Conservation (phyloP, 352 stramenopile species). For the Aphanomyces cochlioides region DNA sequence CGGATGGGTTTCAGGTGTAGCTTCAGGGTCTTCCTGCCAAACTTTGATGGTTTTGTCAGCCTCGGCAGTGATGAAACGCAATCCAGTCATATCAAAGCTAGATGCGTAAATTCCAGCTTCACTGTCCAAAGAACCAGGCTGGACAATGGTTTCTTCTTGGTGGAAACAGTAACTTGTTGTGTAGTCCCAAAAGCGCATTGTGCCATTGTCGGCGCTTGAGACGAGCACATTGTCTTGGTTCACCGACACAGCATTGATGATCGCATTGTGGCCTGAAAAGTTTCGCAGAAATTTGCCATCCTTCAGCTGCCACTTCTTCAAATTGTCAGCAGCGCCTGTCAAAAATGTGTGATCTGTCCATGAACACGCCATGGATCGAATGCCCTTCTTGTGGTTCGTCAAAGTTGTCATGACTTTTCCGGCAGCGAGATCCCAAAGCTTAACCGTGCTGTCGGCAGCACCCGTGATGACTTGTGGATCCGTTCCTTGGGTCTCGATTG, state of each 20-base stretch:
- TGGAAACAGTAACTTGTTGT: slow-evolving; percentile 98
- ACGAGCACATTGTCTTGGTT: slow-evolving; percentile 98
- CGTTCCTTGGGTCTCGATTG: slow-evolving; percentile 92
- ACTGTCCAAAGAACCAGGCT: slow-evolving; percentile 95
- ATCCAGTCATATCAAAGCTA: slow-evolving; percentile 96
- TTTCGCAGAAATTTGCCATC: slow-evolving; percentile 96
- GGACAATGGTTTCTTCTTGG: slow-evolving; percentile 89
- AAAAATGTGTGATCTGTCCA: slow-evolving; percentile 97
- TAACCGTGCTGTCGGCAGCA: slow-evolving; percentile 93
- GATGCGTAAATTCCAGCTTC: slow-evolving; percentile 97
- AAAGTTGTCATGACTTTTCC: slow-evolving; percentile 98
- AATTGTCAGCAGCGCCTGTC: slow-evolving; percentile 94
- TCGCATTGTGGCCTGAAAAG: slow-evolving; percentile 95
- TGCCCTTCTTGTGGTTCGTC: slow-evolving; percentile 99
- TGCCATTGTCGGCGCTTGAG: slow-evolving; percentile 96
- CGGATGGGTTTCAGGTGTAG: slow-evolving; percentile 94
- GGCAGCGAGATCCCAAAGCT: slow-evolving; percentile 97
- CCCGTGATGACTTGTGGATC: slow-evolving; percentile 95
- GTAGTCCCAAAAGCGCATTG: slow-evolving; percentile 99
- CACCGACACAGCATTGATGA: slow-evolving; percentile 97
- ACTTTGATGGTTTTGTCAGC: slow-evolving; percentile 99
- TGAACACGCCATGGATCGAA: slow-evolving; percentile 90
- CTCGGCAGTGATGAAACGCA: slow-evolving; percentile 97
- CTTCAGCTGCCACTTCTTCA: slow-evolving; percentile 98
- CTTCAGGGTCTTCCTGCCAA: slow-evolving; percentile 94